Percentiles rank a stretch among this genome's conserved stretches.
These are phyloP conservation scores for Beauveria sp. DNA, from an alignment of 2,329 filamentous ascomycete species.

Conservation along the genomic window DNA sequence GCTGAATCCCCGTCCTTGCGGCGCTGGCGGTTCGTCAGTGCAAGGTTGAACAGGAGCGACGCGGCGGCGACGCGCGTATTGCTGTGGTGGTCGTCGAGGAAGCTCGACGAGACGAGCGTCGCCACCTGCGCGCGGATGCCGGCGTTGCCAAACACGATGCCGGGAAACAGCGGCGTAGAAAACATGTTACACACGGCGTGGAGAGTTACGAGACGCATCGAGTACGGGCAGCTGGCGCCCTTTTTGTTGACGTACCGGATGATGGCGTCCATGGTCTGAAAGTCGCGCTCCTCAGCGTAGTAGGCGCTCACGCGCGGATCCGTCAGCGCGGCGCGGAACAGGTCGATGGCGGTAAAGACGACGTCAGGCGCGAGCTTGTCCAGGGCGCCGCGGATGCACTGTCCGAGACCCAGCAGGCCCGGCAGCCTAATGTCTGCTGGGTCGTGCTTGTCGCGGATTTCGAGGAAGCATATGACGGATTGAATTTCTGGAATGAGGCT, in stretches of 20 bases:
- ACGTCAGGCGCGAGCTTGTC: slow-evolving; percentile 50
- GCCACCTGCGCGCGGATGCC: slow-evolving; percentile 52
- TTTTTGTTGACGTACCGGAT: slow-evolving; percentile 51
- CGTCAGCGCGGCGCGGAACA: slow-evolving; percentile 68
- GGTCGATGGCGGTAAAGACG: slow-evolving; percentile 77
- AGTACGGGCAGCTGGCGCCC: slow-evolving; percentile 58
- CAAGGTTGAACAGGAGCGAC: slow-evolving; percentile 76
- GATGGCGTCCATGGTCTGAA: slow-evolving; percentile 55
- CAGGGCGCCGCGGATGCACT: slow-evolving; percentile 50
- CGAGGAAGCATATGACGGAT: slow-evolving; percentile 63
- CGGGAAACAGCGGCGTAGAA: slow-evolving; percentile 61
- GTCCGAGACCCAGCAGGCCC: slow-evolving; percentile 56
- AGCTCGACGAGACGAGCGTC: slow-evolving; percentile 64
- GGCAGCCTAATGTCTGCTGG: slow-evolving; percentile 60
- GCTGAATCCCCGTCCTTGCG: slow-evolving; percentile 51
- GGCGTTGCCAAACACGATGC: slow-evolving; percentile 48
- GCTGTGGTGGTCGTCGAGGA: slow-evolving; percentile 67
- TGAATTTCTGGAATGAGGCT: slow-evolving; percentile 49
- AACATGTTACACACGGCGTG: slow-evolving; percentile 85
- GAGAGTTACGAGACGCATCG: slow-evolving; percentile 72
- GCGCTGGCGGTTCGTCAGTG: slow-evolving; percentile 59
- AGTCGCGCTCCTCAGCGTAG: slow-evolving; percentile 67
- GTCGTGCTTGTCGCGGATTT: slow-evolving; percentile 43
- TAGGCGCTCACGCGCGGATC: slow-evolving; percentile 75
- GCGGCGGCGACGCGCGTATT: slow-evolving; percentile 76